phyloP scores from a whole-genome alignment of 768 basidiomycete genomes.

The Kondoa malvinella region DNA sequence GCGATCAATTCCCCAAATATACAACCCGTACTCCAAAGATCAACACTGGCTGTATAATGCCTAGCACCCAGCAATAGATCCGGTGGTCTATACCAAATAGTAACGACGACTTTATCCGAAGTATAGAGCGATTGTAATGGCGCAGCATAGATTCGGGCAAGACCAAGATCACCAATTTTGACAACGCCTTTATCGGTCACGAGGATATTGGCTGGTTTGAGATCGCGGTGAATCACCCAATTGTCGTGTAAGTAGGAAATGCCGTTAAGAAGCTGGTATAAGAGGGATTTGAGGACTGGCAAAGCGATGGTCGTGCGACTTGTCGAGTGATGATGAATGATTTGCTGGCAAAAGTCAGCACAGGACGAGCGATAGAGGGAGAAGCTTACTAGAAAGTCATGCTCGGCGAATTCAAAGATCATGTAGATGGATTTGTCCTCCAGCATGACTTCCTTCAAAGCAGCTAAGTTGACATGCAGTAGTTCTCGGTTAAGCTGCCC shows the following conservation, averaged over 20 bases:
- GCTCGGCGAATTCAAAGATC: conserved; percentile 98
- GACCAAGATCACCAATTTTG: conserved; percentile 94
- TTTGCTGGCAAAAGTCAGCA: conserved; percentile 47
- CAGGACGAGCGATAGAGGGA: neutral
- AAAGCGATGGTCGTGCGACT: conserved; percentile 57
- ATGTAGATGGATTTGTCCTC: conserved; percentile 98
- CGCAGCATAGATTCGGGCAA: conserved; percentile 76
- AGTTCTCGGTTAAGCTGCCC: conserved; percentile 70
- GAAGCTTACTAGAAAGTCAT: conserved; percentile 75
- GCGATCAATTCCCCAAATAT: conserved; percentile 92
- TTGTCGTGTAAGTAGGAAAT: conserved; percentile 84
- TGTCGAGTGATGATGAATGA: conserved; percentile 94
- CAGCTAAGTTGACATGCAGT: conserved; percentile 73
- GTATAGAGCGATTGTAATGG: conserved; percentile 80
- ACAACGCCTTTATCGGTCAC: conserved; percentile 75
- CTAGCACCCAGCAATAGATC: conserved; percentile 90
- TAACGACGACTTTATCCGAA: conserved; percentile 96
- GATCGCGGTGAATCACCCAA: conserved; percentile 89
- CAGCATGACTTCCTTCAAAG: conserved; percentile 81
- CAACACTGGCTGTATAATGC: conserved; percentile 88
- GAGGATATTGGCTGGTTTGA: conserved; percentile 97
- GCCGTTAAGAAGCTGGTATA: conserved; percentile 86
- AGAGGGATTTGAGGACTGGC: conserved; percentile 74
- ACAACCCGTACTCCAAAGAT: conserved; percentile 95
- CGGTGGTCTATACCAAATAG: conserved; percentile 97